A percentile compares a stretch with the other conserved stretches of the same genome.
Evolutionary conservation across 1,284 basidiomycete species (phyloP).

Genomic region (Volvariella volvacea): DNA sequence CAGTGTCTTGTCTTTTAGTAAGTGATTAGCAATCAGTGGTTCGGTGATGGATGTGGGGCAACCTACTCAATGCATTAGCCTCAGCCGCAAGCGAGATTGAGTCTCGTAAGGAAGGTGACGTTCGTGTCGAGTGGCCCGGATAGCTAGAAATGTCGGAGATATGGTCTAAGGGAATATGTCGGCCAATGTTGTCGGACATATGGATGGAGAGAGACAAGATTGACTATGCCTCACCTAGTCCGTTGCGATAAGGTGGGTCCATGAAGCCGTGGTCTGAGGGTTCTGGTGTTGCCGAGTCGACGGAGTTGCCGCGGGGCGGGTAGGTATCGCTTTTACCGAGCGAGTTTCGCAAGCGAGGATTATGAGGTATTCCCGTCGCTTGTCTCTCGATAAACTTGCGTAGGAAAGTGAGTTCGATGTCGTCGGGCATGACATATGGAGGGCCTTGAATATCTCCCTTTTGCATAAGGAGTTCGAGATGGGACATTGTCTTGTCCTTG

Average conservation of each 20-base stretch:
- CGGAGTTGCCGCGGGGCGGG: slow-evolving; percentile 36
- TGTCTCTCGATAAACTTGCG: slow-evolving; percentile 76
- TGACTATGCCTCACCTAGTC: slow-evolving; percentile 29
- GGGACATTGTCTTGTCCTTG: slow-evolving; percentile 80
- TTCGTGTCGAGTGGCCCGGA: slow-evolving; percentile 22
- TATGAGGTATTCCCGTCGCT: slow-evolving; percentile 61
- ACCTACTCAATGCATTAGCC: slow-evolving; percentile 36
- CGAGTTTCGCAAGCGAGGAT: slow-evolving; percentile 61
- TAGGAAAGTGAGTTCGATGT: slow-evolving; percentile 67
- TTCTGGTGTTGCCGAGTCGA: slow-evolving; percentile 48
- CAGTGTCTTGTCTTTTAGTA: slow-evolving; percentile 34
- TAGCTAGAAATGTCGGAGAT: slow-evolving; percentile 27
- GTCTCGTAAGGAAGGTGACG: slow-evolving; percentile 30
- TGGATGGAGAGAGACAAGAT: neutral
- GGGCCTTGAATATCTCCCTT: slow-evolving; percentile 78
- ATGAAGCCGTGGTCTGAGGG: slow-evolving; percentile 41
- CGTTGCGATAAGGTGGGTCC: slow-evolving; percentile 30
- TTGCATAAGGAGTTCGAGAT: slow-evolving; percentile 75
- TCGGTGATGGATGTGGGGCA: slow-evolving; percentile 6
- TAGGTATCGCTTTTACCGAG: slow-evolving; percentile 25
- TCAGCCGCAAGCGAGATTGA: slow-evolving; percentile 33
- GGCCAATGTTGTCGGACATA: neutral
- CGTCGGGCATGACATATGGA: slow-evolving; percentile 72
- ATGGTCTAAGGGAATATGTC: slow-evolving; percentile 17
- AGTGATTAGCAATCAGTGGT: slow-evolving; percentile 12